Conservation (phyloP, 768 basidiomycete genomes). For the Macrolepiota dolichaula region DNA sequence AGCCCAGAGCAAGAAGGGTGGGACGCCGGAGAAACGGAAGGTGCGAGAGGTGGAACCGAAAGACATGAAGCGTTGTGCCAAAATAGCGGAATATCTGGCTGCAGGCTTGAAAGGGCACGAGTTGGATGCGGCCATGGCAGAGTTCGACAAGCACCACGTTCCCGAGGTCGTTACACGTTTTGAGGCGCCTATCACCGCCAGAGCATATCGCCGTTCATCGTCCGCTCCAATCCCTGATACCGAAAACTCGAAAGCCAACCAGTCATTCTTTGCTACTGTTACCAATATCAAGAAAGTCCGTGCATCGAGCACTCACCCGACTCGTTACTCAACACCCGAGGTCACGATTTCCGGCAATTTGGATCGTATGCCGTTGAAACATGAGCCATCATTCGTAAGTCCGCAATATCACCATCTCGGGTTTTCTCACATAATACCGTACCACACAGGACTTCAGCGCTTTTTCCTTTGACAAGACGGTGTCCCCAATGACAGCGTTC, state of each 20-base stretch:
- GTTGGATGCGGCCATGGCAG: slow-evolving; percentile 53
- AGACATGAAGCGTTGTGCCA: slow-evolving; percentile 62
- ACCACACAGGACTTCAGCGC: slow-evolving; percentile 39
- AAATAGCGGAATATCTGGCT: slow-evolving; percentile 64
- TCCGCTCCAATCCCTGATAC: slow-evolving; percentile 51
- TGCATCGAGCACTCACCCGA: slow-evolving; percentile 38
- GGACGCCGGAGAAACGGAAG: slow-evolving; percentile 50
- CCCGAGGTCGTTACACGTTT: slow-evolving; percentile 72
- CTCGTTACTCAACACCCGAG: slow-evolving; percentile 24
- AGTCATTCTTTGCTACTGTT: slow-evolving; percentile 28
- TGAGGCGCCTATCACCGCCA: slow-evolving; percentile 75
- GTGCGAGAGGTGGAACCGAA: slow-evolving; percentile 66
- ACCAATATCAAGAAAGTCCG: slow-evolving; percentile 25
- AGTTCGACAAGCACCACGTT: slow-evolving; percentile 56
- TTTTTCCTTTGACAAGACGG: slow-evolving; percentile 42
- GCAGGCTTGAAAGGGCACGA: slow-evolving; percentile 59
- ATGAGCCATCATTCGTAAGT: slow-evolving; percentile 51
- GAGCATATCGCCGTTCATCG: slow-evolving; percentile 64
- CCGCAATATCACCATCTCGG: slow-evolving; percentile 7
- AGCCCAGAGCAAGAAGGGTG: slow-evolving; percentile 48
- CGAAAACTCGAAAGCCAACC: slow-evolving; percentile 25
- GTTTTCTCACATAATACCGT: slow-evolving; percentile 2
- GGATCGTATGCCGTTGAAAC: slow-evolving; percentile 29
- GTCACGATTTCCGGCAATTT: slow-evolving; percentile 18
- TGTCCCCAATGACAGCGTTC: slow-evolving; percentile 27